Evolutionary conservation across 1,284 basidiomycete species (phyloP).

Genomic region (Ustilago vetiveriae): DNA sequence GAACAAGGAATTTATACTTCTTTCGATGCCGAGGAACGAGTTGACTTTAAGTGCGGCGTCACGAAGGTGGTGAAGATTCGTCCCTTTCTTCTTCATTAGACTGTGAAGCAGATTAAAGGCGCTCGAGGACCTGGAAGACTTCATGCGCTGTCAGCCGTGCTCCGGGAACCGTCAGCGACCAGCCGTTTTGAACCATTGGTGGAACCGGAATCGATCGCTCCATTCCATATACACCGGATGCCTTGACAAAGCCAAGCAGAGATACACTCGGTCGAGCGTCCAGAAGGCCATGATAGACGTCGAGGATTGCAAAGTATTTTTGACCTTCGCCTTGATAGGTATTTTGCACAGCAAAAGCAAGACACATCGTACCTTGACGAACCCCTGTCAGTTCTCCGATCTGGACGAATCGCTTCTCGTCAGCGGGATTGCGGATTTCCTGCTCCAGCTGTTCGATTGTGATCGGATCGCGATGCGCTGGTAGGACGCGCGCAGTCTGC

Average conservation of each 20-base stretch:
- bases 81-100: too few relatives aligned
- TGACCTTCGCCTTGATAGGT: not conserved
- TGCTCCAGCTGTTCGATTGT: not conserved
- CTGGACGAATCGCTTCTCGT: not conserved
- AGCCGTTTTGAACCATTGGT: not conserved
- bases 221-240: not conserved
- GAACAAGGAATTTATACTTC: too few relatives aligned
- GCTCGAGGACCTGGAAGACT: not conserved
- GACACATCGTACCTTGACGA: not conserved
- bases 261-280: not conserved
- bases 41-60: too few relatives aligned
- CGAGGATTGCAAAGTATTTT: conserved; percentile 1
- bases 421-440: not conserved
- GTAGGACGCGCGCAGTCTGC: not conserved
- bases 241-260: not conserved
- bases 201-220: not conserved
- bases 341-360: not conserved
- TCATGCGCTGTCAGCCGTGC: not conserved
- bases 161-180: not conserved
- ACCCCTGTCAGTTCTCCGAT: not conserved
- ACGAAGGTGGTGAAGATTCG: too few relatives aligned
- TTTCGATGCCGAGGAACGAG: too few relatives aligned
- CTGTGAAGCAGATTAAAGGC: too few relatives aligned
- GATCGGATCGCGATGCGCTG: not conserved
- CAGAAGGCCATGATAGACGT: not conserved